Evolutionary conservation across 306 rosid genomes (phyloP).

Genomic region (Quercus wislizeni): DNA sequence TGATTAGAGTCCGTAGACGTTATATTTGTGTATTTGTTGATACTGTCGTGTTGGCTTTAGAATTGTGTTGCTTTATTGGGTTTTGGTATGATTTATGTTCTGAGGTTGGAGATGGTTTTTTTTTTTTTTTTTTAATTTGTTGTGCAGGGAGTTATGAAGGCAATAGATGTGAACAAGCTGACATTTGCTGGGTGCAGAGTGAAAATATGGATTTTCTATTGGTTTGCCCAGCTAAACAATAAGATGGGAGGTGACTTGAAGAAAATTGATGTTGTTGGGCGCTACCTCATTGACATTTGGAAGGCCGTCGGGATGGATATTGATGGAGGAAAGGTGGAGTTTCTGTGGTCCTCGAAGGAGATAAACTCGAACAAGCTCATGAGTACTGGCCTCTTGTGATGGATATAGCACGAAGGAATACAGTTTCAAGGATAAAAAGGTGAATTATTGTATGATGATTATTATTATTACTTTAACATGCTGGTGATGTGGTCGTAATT

Average conservation of each 20-base stretch:
- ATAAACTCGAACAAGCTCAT: constrained; percentile 49
- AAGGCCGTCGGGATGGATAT: constrained; percentile 81
- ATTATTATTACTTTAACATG: no score
- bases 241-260: constrained; percentile 87
- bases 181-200: constrained; percentile 70
- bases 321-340: constrained; percentile 78
- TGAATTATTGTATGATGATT: constrained; percentile 2
- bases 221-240: constrained; percentile 84
- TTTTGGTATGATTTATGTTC: background rate
- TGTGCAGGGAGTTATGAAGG: constrained; percentile 73
- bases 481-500: background rate
- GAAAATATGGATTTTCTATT: constrained; percentile 89
- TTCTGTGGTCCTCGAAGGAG: constrained; percentile 86
- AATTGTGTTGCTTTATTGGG: background rate
- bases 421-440: constrained; percentile 64
- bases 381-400: constrained; percentile 84
- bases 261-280: constrained; percentile 68
- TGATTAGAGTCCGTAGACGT: no score
- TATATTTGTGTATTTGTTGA: no score
- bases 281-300: constrained; percentile 79
- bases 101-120: background rate
- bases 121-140: background rate
- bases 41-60: no score
- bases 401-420: constrained; percentile 88
- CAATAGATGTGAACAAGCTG: constrained; percentile 74